Percentiles rank a stretch among this genome's conserved stretches.
Evolutionary conservation across 768 basidiomycete genomes (phyloP).

Genomic region (Pilatotrama ljubarskyi): DNA sequence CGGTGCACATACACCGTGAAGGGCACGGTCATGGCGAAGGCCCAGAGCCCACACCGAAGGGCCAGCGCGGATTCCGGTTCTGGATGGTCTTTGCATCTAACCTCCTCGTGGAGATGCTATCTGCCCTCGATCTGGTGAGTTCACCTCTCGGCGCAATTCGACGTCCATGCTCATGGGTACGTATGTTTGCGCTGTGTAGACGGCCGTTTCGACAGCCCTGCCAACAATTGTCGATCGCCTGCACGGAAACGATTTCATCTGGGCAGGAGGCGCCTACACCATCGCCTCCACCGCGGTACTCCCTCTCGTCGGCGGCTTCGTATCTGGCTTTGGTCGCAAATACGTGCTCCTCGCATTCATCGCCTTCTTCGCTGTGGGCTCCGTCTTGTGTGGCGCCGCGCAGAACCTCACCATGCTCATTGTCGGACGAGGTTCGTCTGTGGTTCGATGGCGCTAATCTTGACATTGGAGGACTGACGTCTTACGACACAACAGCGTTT

Average conservation of each 20-base stretch:
- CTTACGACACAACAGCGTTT: constrained; percentile 15
- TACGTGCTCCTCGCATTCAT: constrained; percentile 32
- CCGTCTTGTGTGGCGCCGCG: constrained; percentile 40
- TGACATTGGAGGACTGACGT: background rate
- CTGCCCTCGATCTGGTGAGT: constrained; percentile 19
- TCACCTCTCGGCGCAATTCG: too few species aligned
- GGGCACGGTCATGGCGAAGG: background rate
- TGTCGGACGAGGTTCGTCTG: constrained; percentile 32
- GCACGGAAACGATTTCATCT: constrained; percentile 25
- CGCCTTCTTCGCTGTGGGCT: constrained; percentile 39
- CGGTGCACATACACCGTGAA: background rate
- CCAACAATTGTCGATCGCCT: constrained; percentile 19
- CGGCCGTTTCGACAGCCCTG: constrained; percentile 26
- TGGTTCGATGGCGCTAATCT: background rate
- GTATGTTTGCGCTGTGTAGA: background rate
- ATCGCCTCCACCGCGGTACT: constrained; percentile 38
- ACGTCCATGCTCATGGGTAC: background rate
- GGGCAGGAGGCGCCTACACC: constrained; percentile 36
- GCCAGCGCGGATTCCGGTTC: constrained; percentile 13
- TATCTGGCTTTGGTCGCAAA: constrained; percentile 10
- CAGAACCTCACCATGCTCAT: constrained; percentile 43
- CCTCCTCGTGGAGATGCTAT: constrained; percentile 15
- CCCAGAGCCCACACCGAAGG: constrained; percentile 3
- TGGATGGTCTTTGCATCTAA: constrained; percentile 18
- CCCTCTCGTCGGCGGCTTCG: constrained; percentile 35